phyloP scores from a whole-genome alignment of 2,329 filamentous ascomycete species.

The Talaromyces marneffei region DNA sequence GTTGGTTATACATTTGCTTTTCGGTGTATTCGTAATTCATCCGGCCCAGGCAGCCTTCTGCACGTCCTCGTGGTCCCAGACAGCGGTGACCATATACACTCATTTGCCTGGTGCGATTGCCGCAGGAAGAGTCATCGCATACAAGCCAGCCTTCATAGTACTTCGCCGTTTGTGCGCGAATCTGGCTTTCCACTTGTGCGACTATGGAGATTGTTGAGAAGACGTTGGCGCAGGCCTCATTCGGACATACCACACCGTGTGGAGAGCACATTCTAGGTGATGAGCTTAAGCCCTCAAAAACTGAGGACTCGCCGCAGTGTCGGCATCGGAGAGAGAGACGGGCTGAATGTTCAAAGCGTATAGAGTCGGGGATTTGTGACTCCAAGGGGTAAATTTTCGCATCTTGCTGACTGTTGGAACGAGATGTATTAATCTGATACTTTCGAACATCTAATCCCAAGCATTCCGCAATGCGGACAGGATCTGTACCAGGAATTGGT shows the following conservation, averaged over 20 bases:
- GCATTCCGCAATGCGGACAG: constrained; percentile 83
- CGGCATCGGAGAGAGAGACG: constrained; percentile 75
- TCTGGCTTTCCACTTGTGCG: constrained; percentile 79
- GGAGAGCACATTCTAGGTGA: constrained; percentile 60
- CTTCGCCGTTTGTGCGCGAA: constrained; percentile 67
- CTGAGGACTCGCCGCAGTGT: constrained; percentile 64
- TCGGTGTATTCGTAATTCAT: constrained; percentile 88
- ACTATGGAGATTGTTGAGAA: constrained; percentile 69
- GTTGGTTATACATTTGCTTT: constrained; percentile 89
- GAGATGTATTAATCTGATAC: constrained; percentile 65
- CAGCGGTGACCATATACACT: constrained; percentile 88
- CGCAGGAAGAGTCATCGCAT: constrained; percentile 84
- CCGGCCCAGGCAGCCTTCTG: constrained; percentile 72
- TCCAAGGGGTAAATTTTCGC: constrained; percentile 84
- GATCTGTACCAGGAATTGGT: constrained; percentile 88
- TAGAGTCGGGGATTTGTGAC: constrained; percentile 84
- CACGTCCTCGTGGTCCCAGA: constrained; percentile 78
- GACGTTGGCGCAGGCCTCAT: constrained; percentile 54
- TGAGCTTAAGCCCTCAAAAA: constrained; percentile 68
- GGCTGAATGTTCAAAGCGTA: constrained; percentile 77
- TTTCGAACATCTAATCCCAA: constrained; percentile 85
- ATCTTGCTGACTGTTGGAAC: constrained; percentile 48
- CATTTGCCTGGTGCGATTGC: constrained; percentile 82
- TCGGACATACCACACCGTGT: constrained; percentile 67
- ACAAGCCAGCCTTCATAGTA: constrained; percentile 93